Percentiles rank a stretch among this genome's conserved stretches.
These are phyloP conservation scores for Vaccinium corymbosum DNA, from an alignment of 148 eudicot species.

Conservation along the genomic window DNA sequence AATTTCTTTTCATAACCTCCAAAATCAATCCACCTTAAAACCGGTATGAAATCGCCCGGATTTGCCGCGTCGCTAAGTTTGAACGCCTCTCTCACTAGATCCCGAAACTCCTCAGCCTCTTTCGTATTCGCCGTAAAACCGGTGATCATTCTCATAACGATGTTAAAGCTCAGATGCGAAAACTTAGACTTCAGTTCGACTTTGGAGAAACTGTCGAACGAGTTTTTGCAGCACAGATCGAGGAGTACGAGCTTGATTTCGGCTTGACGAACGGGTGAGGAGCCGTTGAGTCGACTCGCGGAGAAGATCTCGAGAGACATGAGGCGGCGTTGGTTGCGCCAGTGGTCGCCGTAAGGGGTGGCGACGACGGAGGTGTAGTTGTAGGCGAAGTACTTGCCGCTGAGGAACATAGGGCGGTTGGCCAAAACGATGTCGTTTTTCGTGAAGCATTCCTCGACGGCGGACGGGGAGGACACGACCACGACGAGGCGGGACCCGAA, in stretches of 20 bases:
- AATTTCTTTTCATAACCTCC: background rate
- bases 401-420: background rate
- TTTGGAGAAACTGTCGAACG: background rate
- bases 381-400: background rate
- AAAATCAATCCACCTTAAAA: background rate
- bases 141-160: background rate
- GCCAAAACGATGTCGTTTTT: background rate
- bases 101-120: background rate
- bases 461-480: background rate
- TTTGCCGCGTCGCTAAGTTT: background rate
- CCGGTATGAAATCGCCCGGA: background rate
- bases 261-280: background rate
- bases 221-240: background rate
- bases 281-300: background rate
- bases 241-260: background rate
- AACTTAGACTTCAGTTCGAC: background rate
- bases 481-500: background rate
- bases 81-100: background rate
- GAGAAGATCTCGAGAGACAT: background rate
- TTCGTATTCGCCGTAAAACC: background rate
- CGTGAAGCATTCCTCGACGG: background rate
- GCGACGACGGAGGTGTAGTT: background rate
- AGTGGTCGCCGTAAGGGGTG: background rate
- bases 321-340: slow-evolving; percentile 2
- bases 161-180: background rate